A percentile compares a stretch with the other conserved stretches of the same genome.
These are phyloP conservation scores for Saccharomyces paradoxus DNA, from an alignment of 805 yeast genomes.

Conservation along the genomic window DNA sequence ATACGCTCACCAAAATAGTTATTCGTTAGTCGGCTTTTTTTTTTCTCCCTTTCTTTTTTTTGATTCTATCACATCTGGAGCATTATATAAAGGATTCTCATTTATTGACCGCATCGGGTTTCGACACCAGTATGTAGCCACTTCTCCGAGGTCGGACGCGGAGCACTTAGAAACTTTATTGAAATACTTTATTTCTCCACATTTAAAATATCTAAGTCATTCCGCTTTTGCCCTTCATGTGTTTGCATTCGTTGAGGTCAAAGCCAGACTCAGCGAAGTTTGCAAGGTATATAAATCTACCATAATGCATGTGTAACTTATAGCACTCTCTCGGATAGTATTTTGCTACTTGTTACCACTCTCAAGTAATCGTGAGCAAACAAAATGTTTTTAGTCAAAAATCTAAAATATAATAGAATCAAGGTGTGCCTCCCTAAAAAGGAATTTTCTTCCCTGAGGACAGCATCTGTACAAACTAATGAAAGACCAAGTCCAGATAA, in stretches of 20 bases:
- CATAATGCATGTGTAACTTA: not conserved
- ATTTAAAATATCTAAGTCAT: not conserved
- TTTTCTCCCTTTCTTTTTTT: not conserved
- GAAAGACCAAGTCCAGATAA: slow-evolving; percentile 45
- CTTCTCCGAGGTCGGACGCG: not conserved
- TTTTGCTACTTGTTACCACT: not conserved
- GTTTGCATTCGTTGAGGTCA: not conserved
- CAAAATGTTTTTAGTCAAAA: not conserved
- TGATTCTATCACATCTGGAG: too few relatives aligned
- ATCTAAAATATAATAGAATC: not conserved
- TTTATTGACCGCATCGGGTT: not conserved
- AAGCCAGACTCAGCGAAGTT: not conserved
- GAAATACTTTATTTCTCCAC: not conserved
- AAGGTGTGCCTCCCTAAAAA: not conserved
- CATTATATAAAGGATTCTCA: too few relatives aligned
- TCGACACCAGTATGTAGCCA: not conserved
- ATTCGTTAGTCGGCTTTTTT: too few relatives aligned
- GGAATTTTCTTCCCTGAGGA: not conserved
- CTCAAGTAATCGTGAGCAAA: not conserved
- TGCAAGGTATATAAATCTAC: not conserved
- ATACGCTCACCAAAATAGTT: too few relatives aligned
- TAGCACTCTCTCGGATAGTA: not conserved
- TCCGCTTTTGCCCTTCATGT: not conserved
- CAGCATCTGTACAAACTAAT: slow-evolving; percentile 23
- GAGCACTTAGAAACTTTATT: not conserved